phyloP scores from a whole-genome alignment of 2,329 filamentous ascomycete genomes.

The Tolypocladium ovalisporum region DNA sequence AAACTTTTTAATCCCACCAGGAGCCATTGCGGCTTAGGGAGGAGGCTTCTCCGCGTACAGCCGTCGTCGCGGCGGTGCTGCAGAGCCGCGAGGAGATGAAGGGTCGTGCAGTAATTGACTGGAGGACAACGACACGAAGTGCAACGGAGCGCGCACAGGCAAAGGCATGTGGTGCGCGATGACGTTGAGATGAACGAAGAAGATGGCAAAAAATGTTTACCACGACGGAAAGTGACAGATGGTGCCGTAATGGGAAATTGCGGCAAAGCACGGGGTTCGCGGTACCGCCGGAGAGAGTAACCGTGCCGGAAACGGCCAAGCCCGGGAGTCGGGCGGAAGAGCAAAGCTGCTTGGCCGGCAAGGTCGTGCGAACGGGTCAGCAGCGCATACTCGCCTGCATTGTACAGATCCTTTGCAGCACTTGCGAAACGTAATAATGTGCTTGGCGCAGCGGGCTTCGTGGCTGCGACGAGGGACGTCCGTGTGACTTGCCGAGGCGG shows the following conservation, averaged over 20 bases:
- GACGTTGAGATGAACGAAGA: neutral
- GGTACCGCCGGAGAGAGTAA: neutral
- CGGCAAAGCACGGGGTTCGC: neutral
- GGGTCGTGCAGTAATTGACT: neutral
- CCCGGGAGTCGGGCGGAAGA: neutral
- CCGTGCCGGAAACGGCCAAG: neutral
- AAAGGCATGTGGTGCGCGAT: neutral
- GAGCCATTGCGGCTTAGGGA: neutral
- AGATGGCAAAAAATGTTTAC: neutral
- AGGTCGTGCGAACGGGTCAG: neutral
- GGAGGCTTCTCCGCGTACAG: neutral
- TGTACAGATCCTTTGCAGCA: too few species aligned
- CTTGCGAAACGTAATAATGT: neutral
- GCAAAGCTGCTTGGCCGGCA: neutral
- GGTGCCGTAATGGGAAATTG: neutral
- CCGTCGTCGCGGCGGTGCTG: neutral
- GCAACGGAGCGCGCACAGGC: neutral
- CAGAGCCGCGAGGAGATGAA: neutral
- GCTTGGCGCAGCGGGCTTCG: neutral
- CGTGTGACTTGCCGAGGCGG: neutral
- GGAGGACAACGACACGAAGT: neutral
- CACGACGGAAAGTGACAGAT: neutral
- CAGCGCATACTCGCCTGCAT: neutral
- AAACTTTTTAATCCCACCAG: conserved; percentile 5
- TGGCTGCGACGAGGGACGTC: neutral